These are phyloP conservation scores for Chenopodium formosanum DNA, from an alignment of 148 eudicot species.

Conservation along the genomic window DNA sequence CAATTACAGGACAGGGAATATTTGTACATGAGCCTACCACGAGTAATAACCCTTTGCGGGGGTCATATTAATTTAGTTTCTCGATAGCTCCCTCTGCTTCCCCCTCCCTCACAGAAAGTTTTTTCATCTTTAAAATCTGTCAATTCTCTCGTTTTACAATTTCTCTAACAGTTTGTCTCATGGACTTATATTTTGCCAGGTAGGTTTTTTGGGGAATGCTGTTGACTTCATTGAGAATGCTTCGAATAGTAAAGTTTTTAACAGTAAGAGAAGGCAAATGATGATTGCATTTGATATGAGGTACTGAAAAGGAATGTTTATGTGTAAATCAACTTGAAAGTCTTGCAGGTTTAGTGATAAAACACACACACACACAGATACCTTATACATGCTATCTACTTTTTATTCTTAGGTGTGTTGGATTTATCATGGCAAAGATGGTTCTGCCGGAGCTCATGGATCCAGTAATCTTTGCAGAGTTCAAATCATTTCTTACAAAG, in stretches of 20 bases:
- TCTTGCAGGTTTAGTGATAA: not conserved
- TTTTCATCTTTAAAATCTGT: not conserved
- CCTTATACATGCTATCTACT: slow-evolving; percentile 1
- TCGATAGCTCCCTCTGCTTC: not conserved
- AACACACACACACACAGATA: not conserved
- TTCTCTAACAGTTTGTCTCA: slow-evolving; percentile 6
- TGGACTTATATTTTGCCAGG: slow-evolving; percentile 41
- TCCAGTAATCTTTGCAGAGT: slow-evolving; percentile 61
- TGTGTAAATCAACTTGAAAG: not conserved
- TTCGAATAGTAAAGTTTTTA: slow-evolving; percentile 39
- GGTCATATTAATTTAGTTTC: not conserved
- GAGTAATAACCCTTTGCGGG: not conserved
- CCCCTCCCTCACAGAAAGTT: not conserved
- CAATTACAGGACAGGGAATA: not conserved
- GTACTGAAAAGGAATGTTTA: slow-evolving; percentile 34
- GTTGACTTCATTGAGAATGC: slow-evolving; percentile 68
- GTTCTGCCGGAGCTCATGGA: slow-evolving; percentile 95
- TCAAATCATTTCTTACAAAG: slow-evolving; percentile 87
- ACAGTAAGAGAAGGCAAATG: slow-evolving; percentile 67
- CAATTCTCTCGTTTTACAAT: slow-evolving; percentile 3
- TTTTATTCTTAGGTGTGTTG: slow-evolving; percentile 63
- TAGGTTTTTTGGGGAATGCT: slow-evolving; percentile 95
- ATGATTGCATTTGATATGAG: slow-evolving; percentile 99
- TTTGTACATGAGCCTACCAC: not conserved
- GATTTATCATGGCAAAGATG: slow-evolving; percentile 97